phyloP scores from a whole-genome alignment of 768 basidiomycete species.

The Vararia minispora region DNA sequence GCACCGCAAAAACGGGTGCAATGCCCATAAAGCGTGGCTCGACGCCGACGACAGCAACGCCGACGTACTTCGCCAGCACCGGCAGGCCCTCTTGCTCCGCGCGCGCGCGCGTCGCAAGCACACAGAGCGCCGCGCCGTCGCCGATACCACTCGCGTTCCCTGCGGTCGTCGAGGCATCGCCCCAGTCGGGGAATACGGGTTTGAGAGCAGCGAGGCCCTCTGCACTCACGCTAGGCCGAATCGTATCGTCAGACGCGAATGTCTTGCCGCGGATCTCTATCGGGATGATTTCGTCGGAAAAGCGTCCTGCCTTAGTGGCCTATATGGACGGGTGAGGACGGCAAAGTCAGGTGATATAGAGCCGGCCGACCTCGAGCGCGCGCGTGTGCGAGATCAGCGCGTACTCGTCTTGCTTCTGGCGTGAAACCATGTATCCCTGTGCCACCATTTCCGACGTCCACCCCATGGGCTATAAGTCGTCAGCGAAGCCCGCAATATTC shows the following conservation, averaged over 20 bases:
- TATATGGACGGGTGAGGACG: slow-evolving; percentile 16
- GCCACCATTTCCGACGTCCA: slow-evolving; percentile 94
- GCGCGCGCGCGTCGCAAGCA: slow-evolving; percentile 69
- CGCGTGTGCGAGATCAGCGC: slow-evolving; percentile 82
- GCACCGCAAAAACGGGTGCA: slow-evolving; percentile 60
- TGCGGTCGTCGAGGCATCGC: slow-evolving; percentile 57
- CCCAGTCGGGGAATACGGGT: slow-evolving; percentile 81
- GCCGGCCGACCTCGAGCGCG: slow-evolving; percentile 44
- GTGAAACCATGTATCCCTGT: slow-evolving; percentile 62
- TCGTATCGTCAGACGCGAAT: slow-evolving; percentile 75
- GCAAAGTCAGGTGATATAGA: neutral
- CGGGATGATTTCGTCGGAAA: slow-evolving; percentile 84
- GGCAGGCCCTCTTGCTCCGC: slow-evolving; percentile 71
- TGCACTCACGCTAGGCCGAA: slow-evolving; percentile 70
- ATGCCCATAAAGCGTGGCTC: slow-evolving; percentile 76
- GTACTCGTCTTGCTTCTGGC: slow-evolving; percentile 81
- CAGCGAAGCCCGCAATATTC: slow-evolving; percentile 1
- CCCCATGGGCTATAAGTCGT: slow-evolving; percentile 67
- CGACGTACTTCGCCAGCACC: slow-evolving; percentile 77
- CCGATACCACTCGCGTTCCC: slow-evolving; percentile 86
- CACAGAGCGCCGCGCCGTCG: slow-evolving; percentile 82
- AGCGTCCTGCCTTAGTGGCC: slow-evolving; percentile 62
- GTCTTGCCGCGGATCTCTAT: slow-evolving; percentile 59
- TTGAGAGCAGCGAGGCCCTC: slow-evolving; percentile 73
- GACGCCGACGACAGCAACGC: slow-evolving; percentile 68